Base-by-base conservation (phyloP, 2,329 filamentous ascomycete species). In the Onygenales sp. region DNA sequence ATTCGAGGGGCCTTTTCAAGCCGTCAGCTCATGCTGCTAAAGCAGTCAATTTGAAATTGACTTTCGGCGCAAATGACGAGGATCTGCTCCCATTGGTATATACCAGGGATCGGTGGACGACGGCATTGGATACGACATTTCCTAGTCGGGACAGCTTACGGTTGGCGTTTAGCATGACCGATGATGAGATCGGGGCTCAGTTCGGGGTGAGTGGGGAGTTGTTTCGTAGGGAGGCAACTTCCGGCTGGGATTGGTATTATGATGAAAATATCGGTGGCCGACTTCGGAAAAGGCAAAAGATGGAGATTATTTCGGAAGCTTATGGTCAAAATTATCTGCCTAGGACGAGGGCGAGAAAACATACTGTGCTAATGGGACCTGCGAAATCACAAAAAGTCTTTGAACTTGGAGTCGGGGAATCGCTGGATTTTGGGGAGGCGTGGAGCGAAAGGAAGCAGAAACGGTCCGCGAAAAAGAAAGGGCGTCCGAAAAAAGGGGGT, bases 241-340 rank as follows among this genome's bases (percentile, higher is more conserved):
- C 62, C 6, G 70, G 71, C 14, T 79, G 76, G 74, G 68, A 74
- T 46, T 83, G 80, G 81, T 83, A 80, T 59, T 69, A 72, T 50
- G 61, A 70, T 8, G 56, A 65, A 27, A 67, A 67, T 21, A 70
- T 74, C 31, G 69, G 69, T 42, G 62, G 66, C 10, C 57, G 49
- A 2, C 79, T 82, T 53, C 59, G 62, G 6, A 61, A 62, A 48
- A 67, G 63, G 13, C 80, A 82, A 56, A 61, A 59, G 3, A 59
- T 67, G 4, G 62, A 58, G 27, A 52, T 42, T 2, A 57, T 81
- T 6, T 62, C 58, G 8, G 61, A 64, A 36, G 61, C 67, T 9
- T 65, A 74, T 45, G 74, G 67, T 2, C 59, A 61, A 13, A 55
- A 58, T n/a, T 81, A 80, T 56, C 57, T 82, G 45, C 65, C 68